Conservation (phyloP, 2,329 filamentous ascomycete species). For the Microsporum ferrugineum region DNA sequence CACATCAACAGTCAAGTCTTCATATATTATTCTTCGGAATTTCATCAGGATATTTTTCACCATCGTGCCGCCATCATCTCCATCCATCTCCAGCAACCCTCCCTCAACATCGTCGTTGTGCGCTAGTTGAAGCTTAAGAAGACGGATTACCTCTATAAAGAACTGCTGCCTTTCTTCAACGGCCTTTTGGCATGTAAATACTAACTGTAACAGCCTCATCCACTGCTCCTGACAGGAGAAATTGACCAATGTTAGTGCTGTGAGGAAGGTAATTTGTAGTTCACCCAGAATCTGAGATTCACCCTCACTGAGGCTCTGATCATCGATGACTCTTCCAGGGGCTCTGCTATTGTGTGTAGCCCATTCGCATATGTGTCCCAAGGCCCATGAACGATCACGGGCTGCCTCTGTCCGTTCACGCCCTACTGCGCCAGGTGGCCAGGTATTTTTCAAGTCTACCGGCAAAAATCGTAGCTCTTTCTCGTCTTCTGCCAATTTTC, state of each 20-base stretch:
- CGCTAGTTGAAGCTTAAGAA: conserved; percentile 43
- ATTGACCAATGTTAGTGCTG: conserved; percentile 53
- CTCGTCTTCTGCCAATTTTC: conserved; percentile 27
- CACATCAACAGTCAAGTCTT: conserved; percentile 25
- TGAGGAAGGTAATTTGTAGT: conserved; percentile 52
- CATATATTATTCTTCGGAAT: conserved; percentile 40
- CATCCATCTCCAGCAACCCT: conserved; percentile 48
- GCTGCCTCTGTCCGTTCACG: conserved; percentile 52
- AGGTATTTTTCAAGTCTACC: conserved; percentile 51
- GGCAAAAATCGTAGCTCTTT: conserved; percentile 45
- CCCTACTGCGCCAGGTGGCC: conserved; percentile 50
- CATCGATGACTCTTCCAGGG: background rate
- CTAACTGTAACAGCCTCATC: conserved; percentile 47
- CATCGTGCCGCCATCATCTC: conserved; percentile 42
- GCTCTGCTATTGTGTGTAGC: conserved; percentile 16
- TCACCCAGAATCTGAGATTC: conserved; percentile 43
- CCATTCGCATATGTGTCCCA: conserved; percentile 41
- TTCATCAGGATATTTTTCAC: conserved; percentile 42
- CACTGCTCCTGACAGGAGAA: conserved; percentile 56
- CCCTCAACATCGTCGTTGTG: conserved; percentile 50
- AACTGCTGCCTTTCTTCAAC: conserved; percentile 39
- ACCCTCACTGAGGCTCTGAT: conserved; percentile 13
- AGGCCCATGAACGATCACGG: conserved; percentile 51
- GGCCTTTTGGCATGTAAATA: conserved; percentile 46
- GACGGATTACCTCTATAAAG: conserved; percentile 41